Base-by-base conservation (phyloP, 345 rosid species). In the Dimocarpus longan region DNA sequence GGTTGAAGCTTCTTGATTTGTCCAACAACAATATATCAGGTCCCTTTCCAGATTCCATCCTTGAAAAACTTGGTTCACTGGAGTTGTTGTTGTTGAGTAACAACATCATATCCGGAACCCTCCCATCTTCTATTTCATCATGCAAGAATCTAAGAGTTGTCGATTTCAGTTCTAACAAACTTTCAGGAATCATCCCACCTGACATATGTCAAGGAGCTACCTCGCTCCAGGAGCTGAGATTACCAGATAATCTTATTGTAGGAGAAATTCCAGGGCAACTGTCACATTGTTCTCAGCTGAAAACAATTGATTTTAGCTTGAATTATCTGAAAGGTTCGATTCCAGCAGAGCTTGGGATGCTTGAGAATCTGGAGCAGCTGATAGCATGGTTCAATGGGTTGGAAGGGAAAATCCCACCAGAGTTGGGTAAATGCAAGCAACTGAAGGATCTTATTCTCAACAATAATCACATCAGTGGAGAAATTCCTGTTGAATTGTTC, bases 21-120 rank as follows among this genome's bases (percentile, higher is more conserved):
- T 95, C 99, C 39, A 95, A 89, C 86, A 95, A 95, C 88, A 92
- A 91, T 69, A 76, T 95, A 67, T 85, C 99, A 0, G 99, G 99
- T 48, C 87, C 89, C 56, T 91, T 95, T 50, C 94, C 94, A 0
- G 89, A 88, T 81, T 81, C 80, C 4, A 80, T 93, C 78, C 94
- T 93, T 15, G 70, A 60, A 68, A 90, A 78, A 37, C 88, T 96
- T 1, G 86, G 86, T 7, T 85, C 97, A 22, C 80, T 96, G 9
- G 97, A 93, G 84, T 85, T 76, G 68, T 77, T 96, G 80, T 56
- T 92, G 46, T 82, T 93, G 80, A 90, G 98, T 75, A 89, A 81
- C 83, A 96, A 96, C 81, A 66, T 83, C 62, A 92, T 96, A 9
- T 87, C 93, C 24, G 92, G 97, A 6, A 81, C 90, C 66, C 91